Percentiles rank a stretch among this genome's conserved stretches.
These are phyloP conservation scores for Saccharomyces eubayanus DNA, from an alignment of 805 yeast genomes.

Conservation along the genomic window DNA sequence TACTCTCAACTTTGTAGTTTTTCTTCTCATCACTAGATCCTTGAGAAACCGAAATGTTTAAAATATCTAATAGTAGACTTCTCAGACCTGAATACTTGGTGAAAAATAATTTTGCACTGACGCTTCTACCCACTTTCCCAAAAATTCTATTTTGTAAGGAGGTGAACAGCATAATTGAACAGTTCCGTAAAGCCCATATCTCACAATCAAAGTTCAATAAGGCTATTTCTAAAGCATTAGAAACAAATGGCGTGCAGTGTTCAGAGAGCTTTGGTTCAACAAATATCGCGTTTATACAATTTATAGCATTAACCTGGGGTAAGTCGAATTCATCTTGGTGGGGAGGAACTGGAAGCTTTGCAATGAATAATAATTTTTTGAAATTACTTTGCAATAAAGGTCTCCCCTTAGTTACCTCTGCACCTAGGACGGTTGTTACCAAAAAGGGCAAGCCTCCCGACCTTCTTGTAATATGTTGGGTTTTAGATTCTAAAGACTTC, in stretches of 20 bases:
- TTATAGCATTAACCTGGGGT: constrained; percentile 91
- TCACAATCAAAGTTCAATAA: constrained; percentile 54
- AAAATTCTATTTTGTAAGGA: constrained; percentile 74
- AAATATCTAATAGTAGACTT: constrained; percentile 38
- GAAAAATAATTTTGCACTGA: constrained; percentile 64
- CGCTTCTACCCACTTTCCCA: constrained; percentile 42
- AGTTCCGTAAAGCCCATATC: constrained; percentile 82
- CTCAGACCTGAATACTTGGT: constrained; percentile 49
- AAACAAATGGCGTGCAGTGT: constrained; percentile 43
- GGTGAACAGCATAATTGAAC: constrained; percentile 88
- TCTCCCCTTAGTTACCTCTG: constrained; percentile 33
- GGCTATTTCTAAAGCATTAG: constrained; percentile 51
- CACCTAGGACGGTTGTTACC: constrained; percentile 63
- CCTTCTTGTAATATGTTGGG: constrained; percentile 73
- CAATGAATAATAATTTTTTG: constrained; percentile 44
- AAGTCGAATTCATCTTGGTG: constrained; percentile 55
- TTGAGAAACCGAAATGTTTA: constrained; percentile 27
- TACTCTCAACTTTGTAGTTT: constrained; percentile 41
- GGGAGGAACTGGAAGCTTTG: constrained; percentile 40
- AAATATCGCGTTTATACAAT: constrained; percentile 69
- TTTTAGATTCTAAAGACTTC: constrained; percentile 41
- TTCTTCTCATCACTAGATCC: constrained; percentile 9
- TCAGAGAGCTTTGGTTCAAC: constrained; percentile 60
- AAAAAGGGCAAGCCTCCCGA: constrained; percentile 88
- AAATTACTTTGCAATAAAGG: constrained; percentile 45